Conservation (phyloP, 352 stramenopile genomes). For the Globisporangium polare region DNA sequence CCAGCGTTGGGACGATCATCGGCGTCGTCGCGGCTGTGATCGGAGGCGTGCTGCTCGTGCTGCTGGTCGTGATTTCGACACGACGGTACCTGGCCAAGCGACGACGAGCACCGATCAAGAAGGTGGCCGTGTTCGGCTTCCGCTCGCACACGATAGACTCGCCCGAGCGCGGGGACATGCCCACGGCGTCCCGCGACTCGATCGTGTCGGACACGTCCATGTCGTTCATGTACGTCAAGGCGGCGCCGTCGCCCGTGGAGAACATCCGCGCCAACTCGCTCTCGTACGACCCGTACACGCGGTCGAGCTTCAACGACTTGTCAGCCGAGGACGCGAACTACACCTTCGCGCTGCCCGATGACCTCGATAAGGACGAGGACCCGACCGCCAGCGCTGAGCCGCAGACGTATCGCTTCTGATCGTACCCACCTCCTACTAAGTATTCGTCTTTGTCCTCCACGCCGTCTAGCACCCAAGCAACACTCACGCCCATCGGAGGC, state of each 20-base stretch:
- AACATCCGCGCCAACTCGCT: constrained; percentile 33
- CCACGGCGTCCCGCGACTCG: constrained; percentile 33
- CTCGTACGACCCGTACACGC: constrained; percentile 48
- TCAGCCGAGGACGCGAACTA: constrained; percentile 26
- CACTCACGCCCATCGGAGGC: not conserved
- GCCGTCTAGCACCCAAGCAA: not conserved
- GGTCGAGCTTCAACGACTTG: constrained; percentile 32
- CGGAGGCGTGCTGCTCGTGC: constrained; percentile 23
- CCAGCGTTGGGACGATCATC: constrained; percentile 23
- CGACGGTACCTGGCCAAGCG: constrained; percentile 18
- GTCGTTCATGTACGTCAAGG: constrained; percentile 53
- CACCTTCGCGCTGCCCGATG: constrained; percentile 38
- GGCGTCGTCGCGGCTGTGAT: constrained; percentile 30
- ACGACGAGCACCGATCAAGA: constrained; percentile 7
- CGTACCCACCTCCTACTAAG: constrained; percentile 3
- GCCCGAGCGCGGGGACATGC: constrained; percentile 28
- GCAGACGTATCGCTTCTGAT: constrained; percentile 7
- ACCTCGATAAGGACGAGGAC: not conserved
- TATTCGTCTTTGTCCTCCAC: constrained; percentile 3
- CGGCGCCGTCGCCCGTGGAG: constrained; percentile 31
- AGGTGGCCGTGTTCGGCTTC: constrained; percentile 40
- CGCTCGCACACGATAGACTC: constrained; percentile 28
- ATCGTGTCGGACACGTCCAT: constrained; percentile 37
- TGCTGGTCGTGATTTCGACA: constrained; percentile 23
- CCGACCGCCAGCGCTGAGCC: not conserved